Evolutionary conservation across 345 rosid species (phyloP).

Genomic region (Turritis glabra): DNA sequence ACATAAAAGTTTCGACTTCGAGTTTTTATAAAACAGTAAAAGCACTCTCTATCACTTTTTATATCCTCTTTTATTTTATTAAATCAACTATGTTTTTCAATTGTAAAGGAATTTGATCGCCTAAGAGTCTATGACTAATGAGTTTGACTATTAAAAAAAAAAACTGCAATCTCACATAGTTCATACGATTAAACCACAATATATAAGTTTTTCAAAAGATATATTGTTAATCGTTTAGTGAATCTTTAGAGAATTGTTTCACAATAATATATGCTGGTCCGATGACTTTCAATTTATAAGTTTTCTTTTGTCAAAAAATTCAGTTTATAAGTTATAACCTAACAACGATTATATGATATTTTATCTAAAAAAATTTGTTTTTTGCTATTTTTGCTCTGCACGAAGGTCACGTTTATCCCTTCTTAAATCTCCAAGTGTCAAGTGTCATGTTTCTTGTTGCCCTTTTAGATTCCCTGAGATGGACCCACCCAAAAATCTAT

Average conservation of each 20-base stretch:
- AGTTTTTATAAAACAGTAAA: background rate
- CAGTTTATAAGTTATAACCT: too few species aligned
- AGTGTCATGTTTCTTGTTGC: conserved; percentile 21
- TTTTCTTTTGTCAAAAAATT: too few species aligned
- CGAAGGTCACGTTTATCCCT: conserved; percentile 29
- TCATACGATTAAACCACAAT: too few species aligned
- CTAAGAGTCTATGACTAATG: background rate
- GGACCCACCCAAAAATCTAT: background rate
- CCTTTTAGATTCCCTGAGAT: conserved; percentile 2
- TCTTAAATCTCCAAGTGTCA: conserved; percentile 6
- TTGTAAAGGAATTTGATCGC: background rate
- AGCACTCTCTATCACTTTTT: background rate
- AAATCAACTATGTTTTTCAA: background rate
- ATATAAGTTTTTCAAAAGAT: too few species aligned
- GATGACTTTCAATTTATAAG: too few species aligned
- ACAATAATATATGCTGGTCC: too few species aligned
- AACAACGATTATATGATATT: background rate
- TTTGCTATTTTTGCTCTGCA: conserved; percentile 19
- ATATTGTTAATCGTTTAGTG: too few species aligned
- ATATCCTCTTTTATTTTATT: background rate
- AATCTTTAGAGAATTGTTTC: too few species aligned
- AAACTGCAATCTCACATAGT: too few species aligned
- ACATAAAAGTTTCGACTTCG: background rate
- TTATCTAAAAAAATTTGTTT: background rate
- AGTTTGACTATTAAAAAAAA: too few species aligned